These are phyloP conservation scores for Linnemannia zychae DNA, from an alignment of 192 early-diverging fungal genomes.

Conservation along the genomic window DNA sequence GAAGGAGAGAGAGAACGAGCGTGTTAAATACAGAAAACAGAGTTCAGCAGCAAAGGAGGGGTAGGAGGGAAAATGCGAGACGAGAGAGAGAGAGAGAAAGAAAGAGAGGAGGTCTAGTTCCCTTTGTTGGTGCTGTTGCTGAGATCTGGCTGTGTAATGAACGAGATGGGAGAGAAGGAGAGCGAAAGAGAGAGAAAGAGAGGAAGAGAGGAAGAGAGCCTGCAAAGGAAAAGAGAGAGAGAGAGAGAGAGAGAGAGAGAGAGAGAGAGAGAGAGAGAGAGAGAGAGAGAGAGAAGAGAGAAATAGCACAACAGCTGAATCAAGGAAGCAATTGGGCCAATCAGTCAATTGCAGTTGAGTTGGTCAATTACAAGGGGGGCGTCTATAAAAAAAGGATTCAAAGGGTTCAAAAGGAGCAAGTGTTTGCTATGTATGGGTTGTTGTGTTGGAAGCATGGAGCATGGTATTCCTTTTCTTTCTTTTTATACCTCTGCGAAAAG, in stretches of 20 bases:
- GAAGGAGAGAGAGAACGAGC: neutral
- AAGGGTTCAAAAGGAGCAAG: no score
- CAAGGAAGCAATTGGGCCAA: neutral
- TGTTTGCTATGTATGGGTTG: no score
- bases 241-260: no score
- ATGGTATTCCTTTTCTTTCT: no score
- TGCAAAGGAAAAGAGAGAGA: neutral
- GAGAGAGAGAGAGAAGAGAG: neutral
- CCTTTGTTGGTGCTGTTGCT: neutral
- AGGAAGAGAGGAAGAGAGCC: neutral
- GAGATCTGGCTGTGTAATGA: conserved; percentile 6
- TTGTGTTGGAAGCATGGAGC: no score
- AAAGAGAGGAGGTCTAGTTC: neutral
- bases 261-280: neutral
- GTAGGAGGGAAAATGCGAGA: no score
- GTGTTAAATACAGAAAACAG: neutral
- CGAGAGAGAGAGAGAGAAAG: neutral
- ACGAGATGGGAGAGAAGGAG: neutral
- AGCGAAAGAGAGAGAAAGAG: neutral
- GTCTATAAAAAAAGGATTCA: no score
- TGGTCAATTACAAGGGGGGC: no score
- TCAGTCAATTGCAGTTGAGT: neutral
- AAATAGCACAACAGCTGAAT: no score
- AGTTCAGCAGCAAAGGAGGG: neutral
- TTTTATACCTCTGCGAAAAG: no score